Base-by-base conservation (phyloP, 106 monocot species). In the Allium sativum region DNA sequence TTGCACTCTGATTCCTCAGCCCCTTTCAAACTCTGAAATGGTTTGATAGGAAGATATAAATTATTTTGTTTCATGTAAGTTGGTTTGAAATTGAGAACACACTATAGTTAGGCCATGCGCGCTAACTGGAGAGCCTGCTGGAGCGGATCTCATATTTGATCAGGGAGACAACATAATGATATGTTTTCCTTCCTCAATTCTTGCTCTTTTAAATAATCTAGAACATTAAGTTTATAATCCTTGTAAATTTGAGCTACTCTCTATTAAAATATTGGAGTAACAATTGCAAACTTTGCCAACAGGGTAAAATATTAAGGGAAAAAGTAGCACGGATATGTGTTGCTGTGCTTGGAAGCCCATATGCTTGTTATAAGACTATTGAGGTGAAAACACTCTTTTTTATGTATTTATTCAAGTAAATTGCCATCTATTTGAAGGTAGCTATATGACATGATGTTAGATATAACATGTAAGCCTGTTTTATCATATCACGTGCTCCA, bases 121-220 rank as follows among this genome's bases (percentile, higher is more conserved):
- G 14, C 63, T 96, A 73, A 96, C 95, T 55, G 90, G 90, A 77
- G 87, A 96, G 56, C 95, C 95, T 51, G 90, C 90, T 21, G 90
- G 95, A 69, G 87, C 90, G 60, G 87, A 96, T 70, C 72, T 90
- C 59, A 82, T 96, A 66, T 96, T 90, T 78, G 95, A 96, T 20
- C 95, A 96, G 62, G 95, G 95, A 59, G 95, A 96, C 70, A 90
- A 96, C 55, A 90, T 96, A 61, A 96, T 90, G 84, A 87, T 96
- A 81, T 59, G 48, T 58, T 44, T 14, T 58, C 31, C 31, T 31
- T 31, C 31, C 31, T 31, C 31, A 2, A 3, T 31, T 31, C 5
- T 31, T 31, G 31, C 31, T 31, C 31, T 31, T 31, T 5, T 31
- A 31, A 31, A 31, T 31, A 31, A 31, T 31, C 2, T 31, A 31